Evolutionary conservation across 441 rosid genomes (phyloP), one percentile per base, ranked within the genome.

Genomic region (Manihot esculenta): DNA sequence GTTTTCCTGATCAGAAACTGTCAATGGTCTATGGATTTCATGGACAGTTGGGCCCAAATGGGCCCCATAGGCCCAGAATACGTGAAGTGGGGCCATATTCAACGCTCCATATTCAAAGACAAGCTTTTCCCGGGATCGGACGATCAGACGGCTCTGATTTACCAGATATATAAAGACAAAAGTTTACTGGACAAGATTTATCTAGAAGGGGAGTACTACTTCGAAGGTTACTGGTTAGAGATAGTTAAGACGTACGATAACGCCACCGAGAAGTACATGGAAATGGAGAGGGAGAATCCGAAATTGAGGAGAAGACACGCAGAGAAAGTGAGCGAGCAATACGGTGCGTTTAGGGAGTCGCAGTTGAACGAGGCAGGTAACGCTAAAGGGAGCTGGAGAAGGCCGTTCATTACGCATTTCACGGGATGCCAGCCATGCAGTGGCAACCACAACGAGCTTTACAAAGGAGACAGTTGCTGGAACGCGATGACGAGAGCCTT

Each of bases 351-450:
- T 73, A 77, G 96, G 74, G 96, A 88, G 79, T 66, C 70, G 78
- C 78, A 83, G 50, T 60, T 93, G 48, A 78, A 77, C 35, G 85
- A 70, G 27, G 89, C 84, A 5, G 88, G 84, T 0, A 80, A 80
- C 51, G 92, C 89, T 42, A 78, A 72, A 58, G 81, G 95, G 42
- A 78, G 88, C 80, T 78, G 79, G 88, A 78, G 90, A 82, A 74
- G 97, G 68, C 94, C 99, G 75, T 87, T 90, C n/a, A 73, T 90
- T 11, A 89, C 97, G 61, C 99, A 92, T 72, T 94, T 94, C 76
- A 86, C 99, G 33, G 99, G 99, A 7, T 94, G 98, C 18, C 93
- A 93, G 70, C 97, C 97, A 4, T 91, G 98, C 47, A 91, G 89
- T 64, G 98, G 98, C 57, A 74, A 84, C 62, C 91, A 86, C 72